Evolutionary conservation across 345 rosid species (phyloP).

Genomic region (Geranium rotundifolium): DNA sequence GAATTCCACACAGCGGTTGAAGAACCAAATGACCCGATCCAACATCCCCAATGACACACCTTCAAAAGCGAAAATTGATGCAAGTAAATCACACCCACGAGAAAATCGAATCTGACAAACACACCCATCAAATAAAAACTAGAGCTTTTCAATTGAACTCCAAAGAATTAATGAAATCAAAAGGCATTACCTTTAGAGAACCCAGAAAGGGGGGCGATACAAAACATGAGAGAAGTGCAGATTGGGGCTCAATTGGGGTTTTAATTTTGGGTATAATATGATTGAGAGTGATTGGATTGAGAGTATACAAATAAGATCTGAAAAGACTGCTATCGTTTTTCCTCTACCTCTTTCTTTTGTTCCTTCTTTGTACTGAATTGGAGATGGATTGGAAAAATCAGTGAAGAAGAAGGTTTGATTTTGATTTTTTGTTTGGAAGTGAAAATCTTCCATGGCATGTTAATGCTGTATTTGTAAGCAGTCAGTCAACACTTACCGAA

Average conservation of each 20-base stretch:
- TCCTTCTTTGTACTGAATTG: not conserved
- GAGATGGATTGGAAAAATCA: not conserved
- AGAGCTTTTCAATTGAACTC: not conserved
- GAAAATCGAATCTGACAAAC: not conserved
- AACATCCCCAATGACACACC: not conserved
- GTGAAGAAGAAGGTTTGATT: not conserved
- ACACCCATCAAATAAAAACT: not conserved
- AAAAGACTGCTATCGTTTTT: not conserved
- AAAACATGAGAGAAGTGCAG: not conserved
- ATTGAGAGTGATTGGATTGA: not conserved
- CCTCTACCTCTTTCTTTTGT: not conserved
- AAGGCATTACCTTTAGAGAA: not conserved
- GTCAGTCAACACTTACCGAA: too few species aligned
- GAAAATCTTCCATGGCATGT: too few species aligned
- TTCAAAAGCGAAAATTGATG: not conserved
- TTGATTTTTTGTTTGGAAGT: too few species aligned
- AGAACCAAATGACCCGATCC: not conserved
- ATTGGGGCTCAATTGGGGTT: not conserved
- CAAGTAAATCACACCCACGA: not conserved
- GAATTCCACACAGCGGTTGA: not conserved
- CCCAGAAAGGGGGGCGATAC: not conserved
- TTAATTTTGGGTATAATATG: not conserved
- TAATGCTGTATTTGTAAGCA: too few species aligned
- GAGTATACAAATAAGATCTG: not conserved
- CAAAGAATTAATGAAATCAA: not conserved